A percentile compares a stretch with the other conserved stretches of the same genome.
Conservation (phyloP, 352 stramenopile species). For the Blastocystis sp. region DNA sequence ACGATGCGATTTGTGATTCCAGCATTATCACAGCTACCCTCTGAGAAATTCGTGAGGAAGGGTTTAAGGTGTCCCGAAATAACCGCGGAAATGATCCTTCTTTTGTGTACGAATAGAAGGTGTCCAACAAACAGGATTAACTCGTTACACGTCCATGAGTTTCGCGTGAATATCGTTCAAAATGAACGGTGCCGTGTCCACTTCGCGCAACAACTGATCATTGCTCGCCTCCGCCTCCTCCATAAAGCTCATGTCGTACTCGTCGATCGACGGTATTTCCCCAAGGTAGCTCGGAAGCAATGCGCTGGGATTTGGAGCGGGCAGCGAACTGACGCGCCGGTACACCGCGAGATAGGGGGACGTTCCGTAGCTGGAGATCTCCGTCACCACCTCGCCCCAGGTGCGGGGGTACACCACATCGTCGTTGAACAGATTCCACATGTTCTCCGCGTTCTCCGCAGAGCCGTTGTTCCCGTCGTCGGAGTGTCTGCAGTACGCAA, state of each 20-base stretch:
- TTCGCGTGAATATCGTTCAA: background rate
- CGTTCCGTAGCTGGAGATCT: constrained; percentile 34
- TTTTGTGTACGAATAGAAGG: background rate
- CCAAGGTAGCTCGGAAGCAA: constrained; percentile 21
- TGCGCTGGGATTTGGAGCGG: background rate
- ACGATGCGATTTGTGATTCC: constrained; percentile 45
- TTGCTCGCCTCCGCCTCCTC: background rate
- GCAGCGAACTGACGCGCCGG: background rate
- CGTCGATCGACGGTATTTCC: background rate
- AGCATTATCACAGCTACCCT: background rate
- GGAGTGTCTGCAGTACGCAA: constrained; percentile 42
- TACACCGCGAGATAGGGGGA: constrained; percentile 44
- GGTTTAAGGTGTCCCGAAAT: background rate
- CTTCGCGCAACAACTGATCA: constrained; percentile 34
- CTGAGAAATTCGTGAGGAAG: background rate
- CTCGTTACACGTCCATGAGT: background rate
- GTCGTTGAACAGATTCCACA: constrained; percentile 56
- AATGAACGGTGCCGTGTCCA: background rate
- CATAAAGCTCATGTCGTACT: constrained; percentile 23
- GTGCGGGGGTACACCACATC: background rate
- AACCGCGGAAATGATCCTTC: constrained; percentile 27
- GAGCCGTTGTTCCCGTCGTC: constrained; percentile 29
- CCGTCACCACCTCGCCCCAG: constrained; percentile 30
- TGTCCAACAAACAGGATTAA: constrained; percentile 22
- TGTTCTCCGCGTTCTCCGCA: constrained; percentile 21